These are phyloP conservation scores for Astrephomene gubernaculifera DNA, from an alignment of 139 green algal genomes.

Conservation along the genomic window DNA sequence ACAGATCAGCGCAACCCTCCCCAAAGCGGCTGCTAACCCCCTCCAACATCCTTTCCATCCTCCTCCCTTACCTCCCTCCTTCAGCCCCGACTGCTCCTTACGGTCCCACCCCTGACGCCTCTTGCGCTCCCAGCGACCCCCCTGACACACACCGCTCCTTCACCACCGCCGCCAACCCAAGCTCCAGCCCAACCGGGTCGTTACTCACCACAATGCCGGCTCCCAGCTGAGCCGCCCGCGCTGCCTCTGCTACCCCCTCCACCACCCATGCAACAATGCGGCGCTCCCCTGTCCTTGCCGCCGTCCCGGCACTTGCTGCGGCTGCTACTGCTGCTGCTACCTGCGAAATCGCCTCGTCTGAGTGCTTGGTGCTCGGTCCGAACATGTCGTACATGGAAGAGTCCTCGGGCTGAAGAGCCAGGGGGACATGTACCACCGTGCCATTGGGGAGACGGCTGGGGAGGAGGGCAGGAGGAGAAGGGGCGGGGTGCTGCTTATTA, in stretches of 20 bases:
- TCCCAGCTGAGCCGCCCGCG: background rate
- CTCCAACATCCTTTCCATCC: background rate
- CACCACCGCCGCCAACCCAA: background rate
- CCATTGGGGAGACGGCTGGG: background rate
- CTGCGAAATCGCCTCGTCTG: background rate
- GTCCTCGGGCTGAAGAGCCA: background rate
- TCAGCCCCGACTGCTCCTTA: background rate
- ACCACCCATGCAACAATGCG: constrained; percentile 17
- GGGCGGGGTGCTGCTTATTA: background rate
- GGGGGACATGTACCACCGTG: background rate
- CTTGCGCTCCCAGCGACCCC: background rate
- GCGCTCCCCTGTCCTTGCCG: background rate
- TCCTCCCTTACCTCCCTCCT: background rate
- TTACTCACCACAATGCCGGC: background rate
- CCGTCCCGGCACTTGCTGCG: background rate
- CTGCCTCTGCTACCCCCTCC: background rate
- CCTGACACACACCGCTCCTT: background rate
- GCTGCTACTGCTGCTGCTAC: background rate
- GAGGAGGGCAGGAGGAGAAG: background rate
- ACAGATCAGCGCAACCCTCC: too few relatives aligned
- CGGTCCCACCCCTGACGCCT: background rate
- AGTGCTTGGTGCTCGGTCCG: constrained; percentile 2
- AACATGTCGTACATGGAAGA: constrained; percentile 16
- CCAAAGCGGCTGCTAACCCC: too few relatives aligned
- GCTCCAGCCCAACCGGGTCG: background rate